phyloP scores from a whole-genome alignment of 2,329 filamentous ascomycete species.

The Colletotrichum tofieldiae region DNA sequence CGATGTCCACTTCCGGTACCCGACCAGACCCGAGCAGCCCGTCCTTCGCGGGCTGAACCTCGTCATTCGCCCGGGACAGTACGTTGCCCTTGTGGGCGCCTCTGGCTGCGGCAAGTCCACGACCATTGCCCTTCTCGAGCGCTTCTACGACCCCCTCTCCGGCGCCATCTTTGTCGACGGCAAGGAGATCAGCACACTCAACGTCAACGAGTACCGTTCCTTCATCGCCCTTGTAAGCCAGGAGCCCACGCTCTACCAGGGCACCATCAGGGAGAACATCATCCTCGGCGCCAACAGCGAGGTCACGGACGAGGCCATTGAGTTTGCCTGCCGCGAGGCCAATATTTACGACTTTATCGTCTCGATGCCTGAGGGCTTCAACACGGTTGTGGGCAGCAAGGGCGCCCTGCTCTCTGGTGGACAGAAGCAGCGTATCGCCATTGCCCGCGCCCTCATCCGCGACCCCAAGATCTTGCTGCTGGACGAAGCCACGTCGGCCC shows the following conservation, averaged over 20 bases:
- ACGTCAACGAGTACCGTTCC: constrained; percentile 88
- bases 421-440: constrained; percentile 95
- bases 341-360: constrained; percentile 95
- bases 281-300: constrained; percentile 80
- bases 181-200: constrained; percentile 84
- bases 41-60: constrained; percentile 89
- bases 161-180: constrained; percentile 89
- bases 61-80: constrained; percentile 82
- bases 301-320: constrained; percentile 80
- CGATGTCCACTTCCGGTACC: constrained; percentile 94
- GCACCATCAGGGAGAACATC: constrained; percentile 92
- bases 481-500: constrained; percentile 84
- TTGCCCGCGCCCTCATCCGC: constrained; percentile 91
- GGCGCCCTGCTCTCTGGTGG: constrained; percentile 89
- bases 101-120: constrained; percentile 96
- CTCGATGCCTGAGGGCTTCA: constrained; percentile 87
- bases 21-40: constrained; percentile 91
- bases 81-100: constrained; percentile 92
- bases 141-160: constrained; percentile 91
- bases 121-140: constrained; percentile 90
- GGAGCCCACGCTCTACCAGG: constrained; percentile 95
- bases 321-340: constrained; percentile 87
- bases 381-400: constrained; percentile 89
- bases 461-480: constrained; percentile 89
- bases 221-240: constrained; percentile 92